These are phyloP conservation scores for Serendipita sp. DNA, from an alignment of 768 basidiomycete species.

Conservation along the genomic window DNA sequence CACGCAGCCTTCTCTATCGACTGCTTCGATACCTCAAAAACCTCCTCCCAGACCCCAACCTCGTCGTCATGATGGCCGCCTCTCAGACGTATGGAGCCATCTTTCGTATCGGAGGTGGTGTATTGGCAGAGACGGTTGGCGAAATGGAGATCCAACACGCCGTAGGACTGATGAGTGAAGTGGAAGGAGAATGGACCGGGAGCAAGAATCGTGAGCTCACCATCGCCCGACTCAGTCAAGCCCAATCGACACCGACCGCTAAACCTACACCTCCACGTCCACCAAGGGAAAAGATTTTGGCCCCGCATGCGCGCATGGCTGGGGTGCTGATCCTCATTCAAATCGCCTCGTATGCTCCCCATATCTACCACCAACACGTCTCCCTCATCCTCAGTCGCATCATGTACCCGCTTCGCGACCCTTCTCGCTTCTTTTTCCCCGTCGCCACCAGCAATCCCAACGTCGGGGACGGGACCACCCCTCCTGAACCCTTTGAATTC, in stretches of 20 bases:
- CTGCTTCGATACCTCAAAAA: conserved; percentile 90
- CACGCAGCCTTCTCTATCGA: conserved; percentile 44
- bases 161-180: conserved; percentile 44
- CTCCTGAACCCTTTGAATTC: not conserved
- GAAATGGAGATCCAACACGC: conserved; percentile 77
- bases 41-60: conserved; percentile 78
- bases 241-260: not conserved
- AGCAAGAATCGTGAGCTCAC: not conserved
- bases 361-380: conserved; percentile 79
- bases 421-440: conserved; percentile 17
- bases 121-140: conserved; percentile 81
- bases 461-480: not conserved
- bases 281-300: not conserved
- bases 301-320: conserved; percentile 45
- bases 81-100: conserved; percentile 87
- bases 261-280: not conserved
- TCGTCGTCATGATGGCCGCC: conserved; percentile 85
- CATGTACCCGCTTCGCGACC: conserved; percentile 75
- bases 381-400: conserved; percentile 83
- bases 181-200: conserved; percentile 13
- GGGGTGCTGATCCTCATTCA: conserved; percentile 91
- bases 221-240: not conserved
- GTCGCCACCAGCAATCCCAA: not conserved
- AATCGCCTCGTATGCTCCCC: conserved; percentile 75
- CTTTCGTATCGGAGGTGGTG: conserved; percentile 63